Evolutionary conservation across 176 grass and related monocot species (phyloP), one percentile per base, ranked within the genome.

Genomic region (Melocanna baccifera): DNA sequence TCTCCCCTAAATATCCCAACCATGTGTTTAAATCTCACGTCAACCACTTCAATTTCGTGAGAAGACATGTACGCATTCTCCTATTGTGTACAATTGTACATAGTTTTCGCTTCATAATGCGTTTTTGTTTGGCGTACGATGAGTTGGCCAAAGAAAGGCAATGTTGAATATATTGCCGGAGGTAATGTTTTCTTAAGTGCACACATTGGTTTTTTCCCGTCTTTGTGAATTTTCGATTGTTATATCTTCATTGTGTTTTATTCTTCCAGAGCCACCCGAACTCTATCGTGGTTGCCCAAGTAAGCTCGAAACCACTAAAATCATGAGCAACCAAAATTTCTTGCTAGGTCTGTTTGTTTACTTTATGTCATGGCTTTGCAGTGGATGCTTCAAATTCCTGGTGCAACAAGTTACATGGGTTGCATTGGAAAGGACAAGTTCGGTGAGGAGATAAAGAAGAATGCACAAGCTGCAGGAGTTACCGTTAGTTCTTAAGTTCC

Each of bases 141-240:
- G 96, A 99, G 87, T 83, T 99, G 81, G 70, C 96, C 71, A n/a
- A 86, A 87, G 77, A 99, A 88, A 73, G n/a, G 50, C 63, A 96
- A 87, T 89, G 96, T 99, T 78, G 96, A 99, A 73, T 99, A 92
- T 40, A 99, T 96, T 73, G 96, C 93, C 8, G 96, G 96, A 86
- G 96, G 96, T 98, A 87, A 71, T 50, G 30, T 67, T 77, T 82
- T 63, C 45, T 86, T 40, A 74, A 59, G 36, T 72, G 12, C 4
- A 7, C 25, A 18, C 18, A 9, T 15, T 36, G 26, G 41, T 59
- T 41, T 32, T 62, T n/a, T 22, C 83, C 41, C 73, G 22, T 20
- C 18, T 42, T 86, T 32, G 59, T 67, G 12, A 56, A 36, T 85
- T 58, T 66, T 68, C 51, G 30, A 79, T 56, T 80, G 16, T 37